Base-by-base conservation (phyloP, 2,329 filamentous ascomycete species). In the Colletotrichum sp. region DNA sequence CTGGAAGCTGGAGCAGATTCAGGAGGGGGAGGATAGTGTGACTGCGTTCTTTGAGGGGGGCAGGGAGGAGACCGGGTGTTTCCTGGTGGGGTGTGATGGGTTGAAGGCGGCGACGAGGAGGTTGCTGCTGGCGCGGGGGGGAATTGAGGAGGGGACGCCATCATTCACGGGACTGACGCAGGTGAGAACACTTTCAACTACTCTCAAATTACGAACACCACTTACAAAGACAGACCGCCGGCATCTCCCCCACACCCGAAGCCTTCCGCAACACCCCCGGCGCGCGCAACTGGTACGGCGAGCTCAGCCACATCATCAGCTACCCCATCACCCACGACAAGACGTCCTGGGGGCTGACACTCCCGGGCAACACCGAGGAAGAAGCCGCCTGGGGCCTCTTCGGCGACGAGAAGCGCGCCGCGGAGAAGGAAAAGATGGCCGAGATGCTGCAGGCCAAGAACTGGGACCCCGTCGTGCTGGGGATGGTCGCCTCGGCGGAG, bases 321-420 rank as follows among this genome's bases (percentile, higher is more conserved):
- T 81, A 81, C 66, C 79, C 79, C 28, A 75, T 81, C 14, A 76
- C 74, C 2, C 76, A 77, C 28, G 76, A 63, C 26, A 76, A 69
- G 18, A 78, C 75, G 8, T 80, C 80, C 2, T 81, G 80, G 80
- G 80, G 74, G 8, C 52, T 81, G 8, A 81, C 80, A 4, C 74
- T 79, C 32, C 75, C 78, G 6, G 79, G 79, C 57, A 70, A 76
- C 12, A 32, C 74, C 4, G 79, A 78, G 24, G 78, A 75, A 9
- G 78, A 77, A 36, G 80, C 81, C 43, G 78, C 80, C 6, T 81
- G 80, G 80, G 77, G 79, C 1, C 72, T 79, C 5, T 81, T 78
- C 26, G 48, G 30, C 48, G 60, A 72, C 8, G 77, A 79, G n/a
- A 77, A 78, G 68, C 68, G 79, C 55, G 39, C 73, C 4, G 30